Evolutionary conservation across 1,284 basidiomycete species (phyloP).

Genomic region (Ganoderma meredithae): DNA sequence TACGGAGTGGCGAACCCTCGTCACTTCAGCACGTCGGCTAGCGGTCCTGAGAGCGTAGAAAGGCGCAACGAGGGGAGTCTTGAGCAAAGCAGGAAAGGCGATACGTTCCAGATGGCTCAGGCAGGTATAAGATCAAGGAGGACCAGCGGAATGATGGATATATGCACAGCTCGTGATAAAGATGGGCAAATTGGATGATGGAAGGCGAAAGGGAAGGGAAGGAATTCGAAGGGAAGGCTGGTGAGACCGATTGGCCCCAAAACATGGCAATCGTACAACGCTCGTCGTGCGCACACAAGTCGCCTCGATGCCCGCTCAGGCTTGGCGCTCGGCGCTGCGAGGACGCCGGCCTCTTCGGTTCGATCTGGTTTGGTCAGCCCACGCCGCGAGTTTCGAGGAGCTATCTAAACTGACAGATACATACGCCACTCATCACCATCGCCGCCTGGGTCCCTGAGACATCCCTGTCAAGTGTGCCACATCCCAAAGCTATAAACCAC

Average conservation of each 20-base stretch:
- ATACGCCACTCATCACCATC: constrained; percentile 2
- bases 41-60: not conserved
- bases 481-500: no score
- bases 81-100: constrained; percentile 1
- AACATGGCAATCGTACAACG: constrained; percentile 29
- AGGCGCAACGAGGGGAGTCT: not conserved
- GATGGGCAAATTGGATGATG: constrained; percentile 15
- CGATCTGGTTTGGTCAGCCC: not conserved
- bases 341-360: not conserved
- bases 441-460: constrained; percentile 1
- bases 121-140: constrained; percentile 16
- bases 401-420: not conserved
- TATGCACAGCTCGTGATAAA: constrained; percentile 26
- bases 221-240: constrained; percentile 10
- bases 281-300: constrained; percentile 9
- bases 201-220: constrained; percentile 6
- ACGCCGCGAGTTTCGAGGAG: not conserved
- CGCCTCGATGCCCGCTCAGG: not conserved
- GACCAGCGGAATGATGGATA: constrained; percentile 18
- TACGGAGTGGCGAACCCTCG: not conserved
- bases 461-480: not conserved
- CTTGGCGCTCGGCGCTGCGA: not conserved
- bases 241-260: constrained; percentile 14
- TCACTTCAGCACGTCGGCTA: not conserved
- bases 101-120: constrained; percentile 11